A percentile compares a stretch with the other conserved stretches of the same genome.
These are phyloP conservation scores for Hypoxylon sp. DNA, from an alignment of 2,329 filamentous ascomycete species.

Conservation along the genomic window DNA sequence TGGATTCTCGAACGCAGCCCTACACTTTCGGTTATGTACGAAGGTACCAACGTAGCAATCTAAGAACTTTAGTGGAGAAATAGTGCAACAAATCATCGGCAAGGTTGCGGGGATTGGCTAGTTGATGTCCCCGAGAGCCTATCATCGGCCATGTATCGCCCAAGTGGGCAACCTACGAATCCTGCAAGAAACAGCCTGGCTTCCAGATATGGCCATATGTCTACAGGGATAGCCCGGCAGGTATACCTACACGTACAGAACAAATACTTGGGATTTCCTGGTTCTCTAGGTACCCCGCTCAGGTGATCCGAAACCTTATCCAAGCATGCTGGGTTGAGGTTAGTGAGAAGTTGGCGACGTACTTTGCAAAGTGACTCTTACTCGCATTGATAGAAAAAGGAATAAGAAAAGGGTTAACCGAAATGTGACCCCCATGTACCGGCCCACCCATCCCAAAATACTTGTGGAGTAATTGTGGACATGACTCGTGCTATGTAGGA, in stretches of 20 bases:
- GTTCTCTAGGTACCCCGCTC: constrained; percentile 27
- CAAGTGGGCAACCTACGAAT: constrained; percentile 40
- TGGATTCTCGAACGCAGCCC: constrained; percentile 41
- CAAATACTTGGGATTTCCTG: constrained; percentile 13
- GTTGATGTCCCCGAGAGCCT: constrained; percentile 22
- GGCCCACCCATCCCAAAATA: background rate
- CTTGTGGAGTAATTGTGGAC: constrained; percentile 7
- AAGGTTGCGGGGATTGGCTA: constrained; percentile 26
- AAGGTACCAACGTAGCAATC: constrained; percentile 6
- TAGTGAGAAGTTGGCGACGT: constrained; percentile 13
- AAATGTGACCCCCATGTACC: constrained; percentile 27
- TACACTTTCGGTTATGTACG: constrained; percentile 44
- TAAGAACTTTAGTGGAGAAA: constrained; percentile 24
- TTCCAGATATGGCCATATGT: constrained; percentile 23
- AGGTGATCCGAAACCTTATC: constrained; percentile 36
- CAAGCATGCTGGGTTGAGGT: constrained; percentile 17
- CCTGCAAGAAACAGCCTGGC: constrained; percentile 33
- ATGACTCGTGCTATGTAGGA: constrained; percentile 6
- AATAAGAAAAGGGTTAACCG: constrained; percentile 38
- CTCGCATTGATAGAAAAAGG: constrained; percentile 15
- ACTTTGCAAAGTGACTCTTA: constrained; percentile 3
- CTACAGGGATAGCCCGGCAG: constrained; percentile 29
- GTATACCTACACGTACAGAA: constrained; percentile 13
- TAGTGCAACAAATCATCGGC: constrained; percentile 23
- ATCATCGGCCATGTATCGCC: constrained; percentile 37